Percentiles rank a stretch among this genome's conserved stretches.
Conservation (phyloP, 192 early-diverging fungal species). For the Rhizophagus sp. region DNA sequence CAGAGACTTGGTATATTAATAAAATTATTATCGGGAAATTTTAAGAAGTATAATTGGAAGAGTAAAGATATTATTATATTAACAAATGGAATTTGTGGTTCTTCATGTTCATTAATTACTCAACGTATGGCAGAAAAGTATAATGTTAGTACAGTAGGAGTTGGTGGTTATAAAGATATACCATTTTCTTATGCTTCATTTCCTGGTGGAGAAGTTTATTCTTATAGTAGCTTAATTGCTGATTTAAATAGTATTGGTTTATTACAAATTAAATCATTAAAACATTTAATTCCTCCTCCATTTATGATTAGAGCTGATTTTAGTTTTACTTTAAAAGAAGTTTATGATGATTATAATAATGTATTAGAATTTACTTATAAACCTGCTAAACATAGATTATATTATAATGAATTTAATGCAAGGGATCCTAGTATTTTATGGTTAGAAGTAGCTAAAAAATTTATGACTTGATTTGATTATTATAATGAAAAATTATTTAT, state of each 20-base stretch:
- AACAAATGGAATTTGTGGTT: constrained; percentile 40
- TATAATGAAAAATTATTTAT: too few relatives aligned
- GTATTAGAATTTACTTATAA: not conserved
- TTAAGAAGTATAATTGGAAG: not conserved
- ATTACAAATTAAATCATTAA: not conserved
- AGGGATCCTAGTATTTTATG: constrained; percentile 1
- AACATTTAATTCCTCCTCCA: not conserved
- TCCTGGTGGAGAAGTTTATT: constrained; percentile 24
- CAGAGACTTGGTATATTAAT: not conserved
- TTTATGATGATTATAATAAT: not conserved
- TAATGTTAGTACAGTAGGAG: constrained; percentile 31
- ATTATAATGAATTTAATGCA: not conserved
- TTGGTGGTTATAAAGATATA: constrained; percentile 36
- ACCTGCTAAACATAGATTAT: constrained; percentile 1
- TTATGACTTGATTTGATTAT: too few relatives aligned
- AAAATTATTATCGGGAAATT: not conserved
- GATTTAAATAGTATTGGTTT: not conserved
- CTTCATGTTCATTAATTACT: constrained; percentile 37
- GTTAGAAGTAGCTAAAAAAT: too few relatives aligned
- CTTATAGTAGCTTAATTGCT: not conserved
- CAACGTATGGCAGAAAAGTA: constrained; percentile 36
- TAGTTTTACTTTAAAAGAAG: not conserved
- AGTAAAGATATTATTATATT: constrained; percentile 32
- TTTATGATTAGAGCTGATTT: not conserved
- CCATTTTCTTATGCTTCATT: constrained; percentile 38